phyloP scores from a whole-genome alignment of 2,329 filamentous ascomycete species.

The Exophiala aquamarina region DNA sequence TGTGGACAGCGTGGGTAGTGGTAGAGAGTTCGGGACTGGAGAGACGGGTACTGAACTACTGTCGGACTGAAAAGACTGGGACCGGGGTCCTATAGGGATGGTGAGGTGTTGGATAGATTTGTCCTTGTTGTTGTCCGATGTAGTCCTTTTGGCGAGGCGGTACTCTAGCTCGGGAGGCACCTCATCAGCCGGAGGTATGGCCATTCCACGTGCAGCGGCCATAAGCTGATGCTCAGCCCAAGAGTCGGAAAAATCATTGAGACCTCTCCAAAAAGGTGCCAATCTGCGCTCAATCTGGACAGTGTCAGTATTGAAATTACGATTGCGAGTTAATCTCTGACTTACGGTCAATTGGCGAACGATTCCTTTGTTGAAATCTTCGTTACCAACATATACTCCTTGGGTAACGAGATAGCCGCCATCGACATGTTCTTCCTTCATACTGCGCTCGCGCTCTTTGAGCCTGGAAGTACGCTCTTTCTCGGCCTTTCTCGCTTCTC shows the following conservation, averaged over 20 bases:
- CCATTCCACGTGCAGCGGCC: constrained; percentile 79
- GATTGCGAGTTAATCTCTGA: not conserved
- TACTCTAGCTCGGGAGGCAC: constrained; percentile 68
- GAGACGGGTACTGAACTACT: constrained; percentile 54
- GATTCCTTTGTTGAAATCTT: constrained; percentile 87
- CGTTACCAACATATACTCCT: constrained; percentile 85
- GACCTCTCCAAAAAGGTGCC: constrained; percentile 91
- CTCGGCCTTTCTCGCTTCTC: constrained; percentile 81
- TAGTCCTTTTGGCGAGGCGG: constrained; percentile 50
- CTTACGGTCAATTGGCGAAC: constrained; percentile 88
- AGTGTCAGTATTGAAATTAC: not conserved
- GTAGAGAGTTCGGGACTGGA: constrained; percentile 62
- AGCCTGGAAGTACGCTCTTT: constrained; percentile 72
- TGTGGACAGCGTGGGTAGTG: constrained; percentile 59
- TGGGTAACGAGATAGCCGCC: constrained; percentile 93
- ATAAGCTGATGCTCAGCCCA: constrained; percentile 98
- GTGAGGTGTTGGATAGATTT: constrained; percentile 70
- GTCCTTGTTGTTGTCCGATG: constrained; percentile 50
- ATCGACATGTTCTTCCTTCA: constrained; percentile 89
- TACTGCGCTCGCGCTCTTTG: constrained; percentile 85
- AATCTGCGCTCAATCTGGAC: constrained; percentile 85
- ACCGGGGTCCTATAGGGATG: constrained; percentile 74
- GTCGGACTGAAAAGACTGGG: constrained; percentile 78
- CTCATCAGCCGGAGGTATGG: constrained; percentile 80
- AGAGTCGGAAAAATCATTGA: constrained; percentile 81